Conservation (phyloP, 495 filamentous ascomycete species). For the Parachaetomium inaequale region DNA sequence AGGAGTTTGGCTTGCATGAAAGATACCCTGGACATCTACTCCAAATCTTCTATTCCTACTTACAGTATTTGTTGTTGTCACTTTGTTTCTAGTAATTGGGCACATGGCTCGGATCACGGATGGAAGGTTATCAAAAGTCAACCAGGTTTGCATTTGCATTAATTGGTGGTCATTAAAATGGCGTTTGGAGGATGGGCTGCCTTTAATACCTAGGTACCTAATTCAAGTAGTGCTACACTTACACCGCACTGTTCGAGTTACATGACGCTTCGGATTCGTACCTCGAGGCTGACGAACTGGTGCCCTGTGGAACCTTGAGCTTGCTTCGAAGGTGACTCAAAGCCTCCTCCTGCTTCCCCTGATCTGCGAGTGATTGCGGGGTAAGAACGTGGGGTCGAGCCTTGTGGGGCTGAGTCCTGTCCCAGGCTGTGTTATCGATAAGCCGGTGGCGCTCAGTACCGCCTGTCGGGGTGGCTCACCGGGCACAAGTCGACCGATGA, state of each 20-base stretch:
- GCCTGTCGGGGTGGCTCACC: constrained; percentile 1
- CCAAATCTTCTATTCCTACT: background rate
- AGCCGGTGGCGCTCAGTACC: background rate
- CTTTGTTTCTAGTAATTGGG: no score
- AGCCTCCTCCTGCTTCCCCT: background rate
- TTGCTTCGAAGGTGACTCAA: background rate
- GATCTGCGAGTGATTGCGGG: background rate
- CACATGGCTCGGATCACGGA: no score
- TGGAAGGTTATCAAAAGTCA: background rate
- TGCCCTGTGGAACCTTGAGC: background rate
- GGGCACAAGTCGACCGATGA: constrained; percentile 13
- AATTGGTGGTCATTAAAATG: background rate
- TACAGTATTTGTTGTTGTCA: no score
- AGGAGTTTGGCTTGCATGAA: constrained; percentile 7
- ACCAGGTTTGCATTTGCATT: no score
- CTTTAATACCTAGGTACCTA: background rate
- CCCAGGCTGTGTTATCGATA: constrained; percentile 17
- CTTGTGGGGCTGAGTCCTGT: background rate
- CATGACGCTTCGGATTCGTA: no score
- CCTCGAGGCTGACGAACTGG: no score
- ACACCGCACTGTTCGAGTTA: no score
- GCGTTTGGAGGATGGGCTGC: background rate
- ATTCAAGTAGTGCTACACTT: no score
- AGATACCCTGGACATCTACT: constrained; percentile 12
- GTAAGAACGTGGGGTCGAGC: background rate